Conservation (phyloP, 495 filamentous ascomycete species). For the Letharia columbiana region DNA sequence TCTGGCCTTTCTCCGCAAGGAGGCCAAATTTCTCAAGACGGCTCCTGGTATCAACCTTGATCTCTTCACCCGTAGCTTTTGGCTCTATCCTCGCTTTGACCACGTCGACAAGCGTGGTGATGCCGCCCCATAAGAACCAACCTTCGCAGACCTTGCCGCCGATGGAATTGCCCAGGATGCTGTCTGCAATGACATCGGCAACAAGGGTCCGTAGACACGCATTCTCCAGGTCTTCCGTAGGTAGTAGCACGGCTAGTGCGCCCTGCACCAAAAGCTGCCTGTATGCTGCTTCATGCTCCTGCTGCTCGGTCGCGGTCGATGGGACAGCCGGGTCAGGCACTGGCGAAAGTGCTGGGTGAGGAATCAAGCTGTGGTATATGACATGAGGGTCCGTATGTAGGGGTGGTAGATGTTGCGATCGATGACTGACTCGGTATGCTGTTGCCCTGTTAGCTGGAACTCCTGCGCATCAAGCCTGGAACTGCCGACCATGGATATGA, state of each 20-base stretch:
- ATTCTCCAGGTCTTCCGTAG: slow-evolving; percentile 87
- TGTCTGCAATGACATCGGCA: slow-evolving; percentile 74
- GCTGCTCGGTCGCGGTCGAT: slow-evolving; percentile 48
- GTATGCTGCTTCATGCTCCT: slow-evolving; percentile 69
- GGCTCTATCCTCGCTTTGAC: slow-evolving; percentile 26
- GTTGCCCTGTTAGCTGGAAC: slow-evolving; percentile 16
- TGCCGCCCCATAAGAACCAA: slow-evolving; percentile 74
- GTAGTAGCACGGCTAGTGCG: slow-evolving; percentile 70
- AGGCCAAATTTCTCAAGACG: slow-evolving; percentile 43
- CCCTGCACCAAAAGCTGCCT: slow-evolving; percentile 73
- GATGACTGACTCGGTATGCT: slow-evolving; percentile 50
- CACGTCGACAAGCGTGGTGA: slow-evolving; percentile 52
- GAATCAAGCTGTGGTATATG: slow-evolving; percentile 76
- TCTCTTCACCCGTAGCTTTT: slow-evolving; percentile 24
- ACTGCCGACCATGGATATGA: slow-evolving; percentile 65
- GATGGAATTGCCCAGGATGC: slow-evolving; percentile 71
- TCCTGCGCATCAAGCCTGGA: background rate
- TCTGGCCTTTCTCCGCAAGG: slow-evolving; percentile 31
- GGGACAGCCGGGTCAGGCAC: slow-evolving; percentile 50
- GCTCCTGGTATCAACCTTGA: slow-evolving; percentile 27
- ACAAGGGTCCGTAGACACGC: slow-evolving; percentile 72
- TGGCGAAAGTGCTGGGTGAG: slow-evolving; percentile 71
- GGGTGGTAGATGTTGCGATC: slow-evolving; percentile 44
- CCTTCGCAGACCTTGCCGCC: slow-evolving; percentile 72
- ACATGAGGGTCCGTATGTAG: slow-evolving; percentile 50